These are phyloP conservation scores for Cyberlindnera misumaiensis DNA, from an alignment of 805 yeast species.

Conservation along the genomic window DNA sequence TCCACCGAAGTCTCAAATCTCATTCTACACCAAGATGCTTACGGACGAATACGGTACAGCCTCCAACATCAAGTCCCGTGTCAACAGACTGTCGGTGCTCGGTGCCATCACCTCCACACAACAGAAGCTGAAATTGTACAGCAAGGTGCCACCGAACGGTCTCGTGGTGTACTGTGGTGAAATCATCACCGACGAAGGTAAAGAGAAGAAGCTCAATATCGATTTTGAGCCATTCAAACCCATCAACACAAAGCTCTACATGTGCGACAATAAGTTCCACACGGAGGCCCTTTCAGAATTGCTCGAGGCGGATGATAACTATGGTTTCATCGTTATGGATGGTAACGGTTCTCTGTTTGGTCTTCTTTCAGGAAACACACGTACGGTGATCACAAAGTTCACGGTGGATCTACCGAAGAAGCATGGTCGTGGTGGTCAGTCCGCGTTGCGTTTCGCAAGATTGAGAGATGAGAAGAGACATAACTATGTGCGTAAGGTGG, in stretches of 20 bases:
- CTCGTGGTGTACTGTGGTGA: conserved; percentile 98
- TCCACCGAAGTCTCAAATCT: conserved; percentile 92
- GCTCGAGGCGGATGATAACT: conserved; percentile 90
- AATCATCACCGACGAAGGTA: conserved; percentile 93
- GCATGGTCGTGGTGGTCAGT: conserved; percentile 99
- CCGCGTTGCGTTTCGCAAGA: conserved; percentile 98
- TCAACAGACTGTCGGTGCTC: conserved; percentile 88
- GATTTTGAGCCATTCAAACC: conserved; percentile 99
- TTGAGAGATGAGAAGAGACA: conserved; percentile 98
- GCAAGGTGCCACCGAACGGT: conserved; percentile 88
- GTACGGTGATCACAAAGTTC: conserved; percentile 93
- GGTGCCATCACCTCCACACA: conserved; percentile 98
- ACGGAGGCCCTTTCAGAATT: conserved; percentile 94
- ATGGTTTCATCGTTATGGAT: conserved; percentile 98
- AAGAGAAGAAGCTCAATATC: conserved; percentile 91
- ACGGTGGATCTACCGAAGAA: conserved; percentile 97
- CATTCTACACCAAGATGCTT: conserved; percentile 81
- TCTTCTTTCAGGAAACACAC: conserved; percentile 89
- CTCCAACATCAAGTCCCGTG: conserved; percentile 95
- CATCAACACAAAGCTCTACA: conserved; percentile 89
- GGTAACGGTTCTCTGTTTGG: conserved; percentile 99
- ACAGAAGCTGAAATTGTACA: conserved; percentile 88
- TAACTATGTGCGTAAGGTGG: conserved; percentile 95
- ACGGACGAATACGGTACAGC: conserved; percentile 99
- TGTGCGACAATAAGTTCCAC: conserved; percentile 98